Base-by-base conservation (phyloP, 2,329 filamentous ascomycete genomes). In the Aspergillus transmontanensis region DNA sequence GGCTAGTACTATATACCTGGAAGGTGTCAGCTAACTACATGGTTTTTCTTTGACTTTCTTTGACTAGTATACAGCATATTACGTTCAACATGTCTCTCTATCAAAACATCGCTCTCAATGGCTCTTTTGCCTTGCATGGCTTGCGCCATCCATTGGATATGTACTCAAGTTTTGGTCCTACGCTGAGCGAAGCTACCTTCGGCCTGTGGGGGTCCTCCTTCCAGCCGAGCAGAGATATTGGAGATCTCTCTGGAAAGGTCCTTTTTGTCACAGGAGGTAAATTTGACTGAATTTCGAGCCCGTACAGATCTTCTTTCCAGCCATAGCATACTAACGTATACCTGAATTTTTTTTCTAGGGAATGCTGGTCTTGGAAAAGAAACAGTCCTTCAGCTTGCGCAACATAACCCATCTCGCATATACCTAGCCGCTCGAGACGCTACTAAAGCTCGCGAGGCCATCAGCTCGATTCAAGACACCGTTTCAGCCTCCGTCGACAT, bases 371-470 rank as follows among this genome's bases (percentile, higher is more conserved):
- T 83, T 30, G 82, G 82, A 39, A 79, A 78, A 71, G 79, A 83
- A 66, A 81, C 82, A 9, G 72, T 85, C 50, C 69, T 79, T 41
- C 78, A 82, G 58, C 77, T 86, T 50, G 81, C 81, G n/a, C 77
- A 76, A 61, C 85, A 87, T 69, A 71, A 77, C 9, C 84, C 86
- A 1, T 75, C 76, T 0, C 81, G 85, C 61, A 83, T 88, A 64
- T 87, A 84, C 75, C 80, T 88, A 62, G 84, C 80, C 16, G 84
- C 84, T 2, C 82, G 85, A 53, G 82, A 77, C 23, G 75, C 75
- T 57, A 66, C 71, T 48, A 76, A 80, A 53, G 80, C 80, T 12
- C 80, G 77, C 23, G 76, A 80, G 9, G 77, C 80, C 10, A 81
- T 86, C 48, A 73, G 81, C 19, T 74, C 77, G 3, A 77, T 81